Conservation (phyloP, 23 red algal genomes). For the Agarophyton chilense region DNA sequence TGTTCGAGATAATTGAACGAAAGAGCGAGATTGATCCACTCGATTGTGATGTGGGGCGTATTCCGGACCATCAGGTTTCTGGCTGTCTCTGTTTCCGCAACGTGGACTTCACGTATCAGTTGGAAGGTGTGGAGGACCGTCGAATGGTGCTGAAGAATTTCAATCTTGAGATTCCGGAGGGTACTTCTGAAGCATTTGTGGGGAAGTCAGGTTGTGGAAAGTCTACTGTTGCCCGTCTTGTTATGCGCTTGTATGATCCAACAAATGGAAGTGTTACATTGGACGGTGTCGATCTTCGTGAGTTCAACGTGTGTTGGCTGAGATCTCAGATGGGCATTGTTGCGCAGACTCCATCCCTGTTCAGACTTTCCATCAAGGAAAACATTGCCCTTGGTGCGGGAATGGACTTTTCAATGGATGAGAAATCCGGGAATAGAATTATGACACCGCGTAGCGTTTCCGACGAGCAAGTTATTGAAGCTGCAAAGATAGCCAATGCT, state of each 20-base stretch:
- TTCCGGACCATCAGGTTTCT: slow-evolving; percentile 5
- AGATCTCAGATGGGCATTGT: slow-evolving; percentile 85
- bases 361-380: slow-evolving; percentile 70
- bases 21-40: slow-evolving; percentile 55
- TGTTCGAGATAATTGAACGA: slow-evolving; percentile 82
- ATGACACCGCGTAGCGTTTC: slow-evolving; percentile 16
- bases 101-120: slow-evolving; percentile 84
- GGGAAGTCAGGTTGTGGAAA: slow-evolving; percentile 85
- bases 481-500: slow-evolving; percentile 76
- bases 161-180: slow-evolving; percentile 60
- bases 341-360: slow-evolving; percentile 80
- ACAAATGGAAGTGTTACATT: slow-evolving; percentile 50
- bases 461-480: slow-evolving; percentile 50
- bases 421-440: slow-evolving; percentile 9
- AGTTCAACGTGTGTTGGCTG: slow-evolving; percentile 70
- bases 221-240: slow-evolving; percentile 70
- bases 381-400: slow-evolving; percentile 79
- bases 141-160: slow-evolving; percentile 59
- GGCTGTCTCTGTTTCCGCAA: slow-evolving; percentile 54
- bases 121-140: neutral
- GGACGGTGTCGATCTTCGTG: slow-evolving; percentile 61
- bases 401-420: slow-evolving; percentile 15
- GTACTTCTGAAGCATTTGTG: slow-evolving; percentile 76
- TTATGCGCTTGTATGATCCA: slow-evolving; percentile 81
- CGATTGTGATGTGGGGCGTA: slow-evolving; percentile 27